These are phyloP conservation scores for Rhizophlyctis rosea DNA, from an alignment of 192 early-diverging fungal genomes.

Conservation along the genomic window DNA sequence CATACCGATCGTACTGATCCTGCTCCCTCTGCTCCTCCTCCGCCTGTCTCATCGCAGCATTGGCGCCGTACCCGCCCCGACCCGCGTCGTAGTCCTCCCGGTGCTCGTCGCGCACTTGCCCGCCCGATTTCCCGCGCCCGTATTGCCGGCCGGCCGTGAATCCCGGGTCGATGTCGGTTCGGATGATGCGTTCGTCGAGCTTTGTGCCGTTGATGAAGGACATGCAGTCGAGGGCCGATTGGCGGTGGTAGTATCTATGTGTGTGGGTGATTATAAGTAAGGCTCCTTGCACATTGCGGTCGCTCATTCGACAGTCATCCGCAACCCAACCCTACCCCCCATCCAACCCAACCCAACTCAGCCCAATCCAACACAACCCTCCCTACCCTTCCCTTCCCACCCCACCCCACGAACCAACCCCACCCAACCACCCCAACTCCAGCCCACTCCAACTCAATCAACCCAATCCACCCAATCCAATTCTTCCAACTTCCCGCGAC, in stretches of 20 bases:
- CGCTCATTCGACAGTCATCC: background rate
- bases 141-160: slow-evolving; percentile 90
- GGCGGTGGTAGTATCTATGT: slow-evolving; percentile 88
- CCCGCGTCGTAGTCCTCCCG: slow-evolving; percentile 93
- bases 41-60: no score
- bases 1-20: slow-evolving; percentile 65
- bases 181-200: slow-evolving; percentile 90
- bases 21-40: slow-evolving; percentile 39
- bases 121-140: slow-evolving; percentile 91
- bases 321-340: no score
- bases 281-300: background rate
- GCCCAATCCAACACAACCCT: background rate
- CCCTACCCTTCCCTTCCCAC: no score
- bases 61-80: slow-evolving; percentile 94
- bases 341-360: background rate
- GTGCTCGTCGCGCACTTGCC: slow-evolving; percentile 92
- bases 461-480: no score
- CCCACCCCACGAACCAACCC: no score
- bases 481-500: no score
- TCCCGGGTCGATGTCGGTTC: slow-evolving; percentile 94
- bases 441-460: no score
- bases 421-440: no score
- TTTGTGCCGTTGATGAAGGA: slow-evolving; percentile 92
- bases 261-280: background rate
- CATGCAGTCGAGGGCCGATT: slow-evolving; percentile 90